Conservation (phyloP, 2,329 filamentous ascomycete species). For the Biscogniauxia marginata region DNA sequence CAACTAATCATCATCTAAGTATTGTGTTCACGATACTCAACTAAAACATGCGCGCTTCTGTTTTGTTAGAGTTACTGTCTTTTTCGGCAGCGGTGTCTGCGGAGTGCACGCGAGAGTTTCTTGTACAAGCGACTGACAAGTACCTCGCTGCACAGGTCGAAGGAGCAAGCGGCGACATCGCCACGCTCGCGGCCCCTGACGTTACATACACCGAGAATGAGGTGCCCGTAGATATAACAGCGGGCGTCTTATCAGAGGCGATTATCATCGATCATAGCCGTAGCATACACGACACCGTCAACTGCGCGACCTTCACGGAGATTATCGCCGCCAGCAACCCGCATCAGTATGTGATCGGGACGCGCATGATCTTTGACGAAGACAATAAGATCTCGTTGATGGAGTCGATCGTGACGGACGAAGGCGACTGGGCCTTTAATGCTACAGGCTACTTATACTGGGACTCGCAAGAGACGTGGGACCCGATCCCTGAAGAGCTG, state of each 20-base stretch:
- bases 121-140: not conserved
- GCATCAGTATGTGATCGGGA: conserved; percentile 36
- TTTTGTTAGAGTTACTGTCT: not conserved
- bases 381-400: conserved; percentile 26
- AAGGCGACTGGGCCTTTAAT: conserved; percentile 33
- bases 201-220: conserved; percentile 36
- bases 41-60: not conserved
- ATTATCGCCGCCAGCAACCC: conserved; percentile 34
- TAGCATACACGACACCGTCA: conserved; percentile 33
- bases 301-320: conserved; percentile 42
- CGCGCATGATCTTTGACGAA: conserved; percentile 28
- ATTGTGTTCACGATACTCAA: not conserved
- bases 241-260: conserved; percentile 28
- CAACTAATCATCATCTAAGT: not conserved
- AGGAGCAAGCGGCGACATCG: not conserved
- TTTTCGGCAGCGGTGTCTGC: not conserved
- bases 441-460: conserved; percentile 29
- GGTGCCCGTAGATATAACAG: conserved; percentile 18
- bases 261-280: conserved; percentile 36
- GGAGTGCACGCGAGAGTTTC: not conserved
- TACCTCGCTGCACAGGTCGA: not conserved
- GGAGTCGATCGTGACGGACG: conserved; percentile 32
- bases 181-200: not conserved
- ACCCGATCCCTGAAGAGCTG: conserved; percentile 28
- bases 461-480: conserved; percentile 31